These are phyloP conservation scores for Warburgia ugandensis DNA, from an alignment of 164 flowering plant species.

Conservation along the genomic window DNA sequence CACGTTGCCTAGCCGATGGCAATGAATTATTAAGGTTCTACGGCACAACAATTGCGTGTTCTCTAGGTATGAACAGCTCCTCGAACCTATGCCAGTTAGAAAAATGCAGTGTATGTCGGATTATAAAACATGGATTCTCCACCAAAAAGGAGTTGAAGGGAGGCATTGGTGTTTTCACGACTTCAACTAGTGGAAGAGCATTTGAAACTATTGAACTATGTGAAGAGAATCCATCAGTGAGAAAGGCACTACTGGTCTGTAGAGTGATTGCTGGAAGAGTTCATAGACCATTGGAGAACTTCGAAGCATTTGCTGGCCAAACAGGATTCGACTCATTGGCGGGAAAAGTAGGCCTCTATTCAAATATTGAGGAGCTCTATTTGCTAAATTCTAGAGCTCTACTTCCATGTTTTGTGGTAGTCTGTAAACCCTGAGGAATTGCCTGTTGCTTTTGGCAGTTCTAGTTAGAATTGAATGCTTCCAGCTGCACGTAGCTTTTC, in stretches of 20 bases:
- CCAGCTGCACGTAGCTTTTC: too few relatives aligned
- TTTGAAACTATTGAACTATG: slow-evolving; percentile 41
- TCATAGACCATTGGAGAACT: slow-evolving; percentile 58
- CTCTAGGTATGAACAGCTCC: slow-evolving; percentile 46
- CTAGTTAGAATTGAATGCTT: not conserved
- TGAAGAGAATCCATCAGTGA: slow-evolving; percentile 26
- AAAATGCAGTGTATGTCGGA: slow-evolving; percentile 45
- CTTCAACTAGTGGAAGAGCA: slow-evolving; percentile 72
- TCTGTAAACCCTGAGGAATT: slow-evolving; percentile 70
- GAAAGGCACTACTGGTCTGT: slow-evolving; percentile 58
- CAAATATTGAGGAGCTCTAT: slow-evolving; percentile 86
- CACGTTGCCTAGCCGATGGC: slow-evolving; percentile 72
- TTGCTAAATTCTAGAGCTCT: slow-evolving; percentile 79
- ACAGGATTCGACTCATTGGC: slow-evolving; percentile 75
- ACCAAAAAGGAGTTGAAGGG: slow-evolving; percentile 38
- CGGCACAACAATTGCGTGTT: slow-evolving; percentile 52
- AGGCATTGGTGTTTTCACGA: slow-evolving; percentile 63
- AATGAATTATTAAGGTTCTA: slow-evolving; percentile 64
- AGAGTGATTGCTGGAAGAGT: slow-evolving; percentile 82
- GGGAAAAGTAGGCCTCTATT: slow-evolving; percentile 69
- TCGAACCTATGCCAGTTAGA: slow-evolving; percentile 46
- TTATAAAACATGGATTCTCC: slow-evolving; percentile 55
- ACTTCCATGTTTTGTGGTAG: slow-evolving; percentile 90
- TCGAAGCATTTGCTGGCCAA: slow-evolving; percentile 48
- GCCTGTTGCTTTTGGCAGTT: not conserved